These are phyloP conservation scores for Brassica incana DNA, from an alignment of 345 rosid species.

Conservation along the genomic window DNA sequence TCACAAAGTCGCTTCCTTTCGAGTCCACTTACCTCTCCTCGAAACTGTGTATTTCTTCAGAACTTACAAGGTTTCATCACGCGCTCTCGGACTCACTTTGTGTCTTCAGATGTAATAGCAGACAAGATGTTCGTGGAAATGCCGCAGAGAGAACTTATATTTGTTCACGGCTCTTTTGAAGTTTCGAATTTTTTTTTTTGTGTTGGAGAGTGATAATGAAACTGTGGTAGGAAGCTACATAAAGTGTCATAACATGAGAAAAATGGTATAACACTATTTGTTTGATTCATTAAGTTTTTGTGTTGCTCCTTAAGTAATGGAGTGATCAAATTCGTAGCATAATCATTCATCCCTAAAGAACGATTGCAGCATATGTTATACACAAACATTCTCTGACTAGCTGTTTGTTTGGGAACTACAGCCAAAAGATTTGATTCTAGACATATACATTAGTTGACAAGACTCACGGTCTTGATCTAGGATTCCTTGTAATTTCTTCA, in stretches of 20 bases:
- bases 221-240: background rate
- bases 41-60: background rate
- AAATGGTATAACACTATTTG: background rate
- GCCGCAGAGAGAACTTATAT: background rate
- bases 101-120: background rate
- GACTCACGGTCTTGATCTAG: background rate
- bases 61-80: constrained; percentile 12
- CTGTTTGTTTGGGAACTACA: background rate
- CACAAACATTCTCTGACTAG: background rate
- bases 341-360: background rate
- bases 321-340: background rate
- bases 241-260: background rate
- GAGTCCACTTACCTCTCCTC: background rate
- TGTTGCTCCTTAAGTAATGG: background rate
- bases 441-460: background rate
- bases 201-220: background rate
- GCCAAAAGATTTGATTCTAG: background rate
- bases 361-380: background rate
- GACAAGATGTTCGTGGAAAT: constrained; percentile 34
- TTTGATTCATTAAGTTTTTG: background rate
- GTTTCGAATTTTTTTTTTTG: background rate
- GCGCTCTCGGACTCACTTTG: background rate
- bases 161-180: background rate
- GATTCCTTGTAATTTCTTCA: background rate
- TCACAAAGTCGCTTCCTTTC: constrained; percentile 28